Base-by-base conservation (phyloP, 1,284 basidiomycete species). In the Apiotrichum porosum region DNA sequence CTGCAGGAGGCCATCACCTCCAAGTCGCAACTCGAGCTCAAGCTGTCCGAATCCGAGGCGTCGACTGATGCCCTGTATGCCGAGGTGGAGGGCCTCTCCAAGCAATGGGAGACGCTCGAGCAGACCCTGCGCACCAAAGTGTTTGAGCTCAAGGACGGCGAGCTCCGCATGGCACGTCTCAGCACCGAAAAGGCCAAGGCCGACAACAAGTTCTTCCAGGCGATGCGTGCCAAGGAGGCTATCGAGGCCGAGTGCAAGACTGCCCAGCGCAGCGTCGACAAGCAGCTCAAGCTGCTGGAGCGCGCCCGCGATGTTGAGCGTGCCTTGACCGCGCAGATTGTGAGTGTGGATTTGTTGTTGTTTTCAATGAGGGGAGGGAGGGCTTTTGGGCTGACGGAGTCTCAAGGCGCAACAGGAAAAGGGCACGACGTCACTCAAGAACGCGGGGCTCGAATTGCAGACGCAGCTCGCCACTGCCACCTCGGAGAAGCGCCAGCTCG, bases 161-260 rank as follows among this genome's bases (percentile, higher is more conserved):
- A 98, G 68, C 85, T 91, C 43, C 83, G 82, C 51, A 65, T 93
- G 41, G 69, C 74, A 44, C 86, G 83, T 65, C 68, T 76, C 33
- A 73, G 71, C 17, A 76, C 80, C 21, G 88, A 91, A 82, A 86
- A 82, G 84, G 87, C 89, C 13, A 97, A 94, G 74, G 84, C 88
- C 18, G 93, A 97, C 62, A 95, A 92, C 77, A 95, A 92, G 73
- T 97, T 84, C 72, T 97, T 85, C 68, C 81, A 87, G 22, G 84
- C 86, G 6, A 90, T 94, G 85, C 83, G 89, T 28, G 83, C 86
- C 49, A 92, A 89, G 68, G 92, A 97, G 54, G 83, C 85, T 3
- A 73, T 85, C 6, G 86, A 90, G 31, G 78, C 76, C 2, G 89
- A 95, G 68, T 80, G 83, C 51, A 86, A 88, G 67, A 81, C 80